Percentiles rank a stretch among this genome's conserved stretches.
Conservation (phyloP, 108 stramenopile genomes). For the Cyclotella distinguenda region DNA sequence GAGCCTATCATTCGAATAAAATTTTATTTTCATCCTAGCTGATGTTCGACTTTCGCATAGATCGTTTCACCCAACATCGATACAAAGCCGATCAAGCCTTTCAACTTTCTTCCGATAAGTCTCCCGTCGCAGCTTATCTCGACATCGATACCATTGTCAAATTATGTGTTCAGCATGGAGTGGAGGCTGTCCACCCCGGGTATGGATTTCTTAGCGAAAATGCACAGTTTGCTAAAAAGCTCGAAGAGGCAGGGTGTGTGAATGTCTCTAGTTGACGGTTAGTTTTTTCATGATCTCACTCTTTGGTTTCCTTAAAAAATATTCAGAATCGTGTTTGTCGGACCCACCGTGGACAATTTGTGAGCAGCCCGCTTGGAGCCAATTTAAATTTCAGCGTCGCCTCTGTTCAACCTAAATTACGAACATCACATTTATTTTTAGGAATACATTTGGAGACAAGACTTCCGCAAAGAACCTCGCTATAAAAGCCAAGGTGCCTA, state of each 20-base stretch:
- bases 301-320: too few relatives aligned
- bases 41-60: conserved; percentile 20
- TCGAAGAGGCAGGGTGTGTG: conserved; percentile 74
- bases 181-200: conserved; percentile 88
- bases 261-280: too few relatives aligned
- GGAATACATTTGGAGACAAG: conserved; percentile 88
- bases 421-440: too few relatives aligned
- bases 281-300: too few relatives aligned
- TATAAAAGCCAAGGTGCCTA: conserved; percentile 80
- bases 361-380: too few relatives aligned
- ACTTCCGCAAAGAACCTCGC: conserved; percentile 89
- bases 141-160: conserved; percentile 82
- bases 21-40: neutral
- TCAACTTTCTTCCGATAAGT: conserved; percentile 22
- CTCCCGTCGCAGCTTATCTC: conserved; percentile 94
- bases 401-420: too few relatives aligned
- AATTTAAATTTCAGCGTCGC: too few relatives aligned
- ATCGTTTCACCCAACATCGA: conserved; percentile 95
- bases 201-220: conserved; percentile 94
- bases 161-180: conserved; percentile 77
- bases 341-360: conserved; percentile 90
- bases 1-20: neutral
- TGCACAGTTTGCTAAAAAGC: conserved; percentile 71
- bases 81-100: conserved; percentile 92
- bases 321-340: conserved; percentile 89